A percentile compares a stretch with the other conserved stretches of the same genome.
Conservation (phyloP, 2,329 filamentous ascomycete species). For the Pseudogymnoascus destructans region DNA sequence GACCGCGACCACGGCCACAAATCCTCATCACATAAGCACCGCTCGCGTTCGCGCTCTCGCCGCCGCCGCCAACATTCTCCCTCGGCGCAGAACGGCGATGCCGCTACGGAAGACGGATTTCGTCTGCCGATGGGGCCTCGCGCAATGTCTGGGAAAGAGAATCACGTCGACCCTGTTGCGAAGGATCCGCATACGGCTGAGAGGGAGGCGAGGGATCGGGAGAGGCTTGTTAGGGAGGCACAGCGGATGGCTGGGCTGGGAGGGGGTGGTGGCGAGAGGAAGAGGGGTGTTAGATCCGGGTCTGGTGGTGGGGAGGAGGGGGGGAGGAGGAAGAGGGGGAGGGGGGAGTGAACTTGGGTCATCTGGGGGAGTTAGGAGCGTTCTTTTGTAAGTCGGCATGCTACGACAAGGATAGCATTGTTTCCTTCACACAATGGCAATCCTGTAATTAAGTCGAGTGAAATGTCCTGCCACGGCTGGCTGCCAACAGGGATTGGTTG, state of each 20-base stretch:
- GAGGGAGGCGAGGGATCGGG: constrained; percentile 51
- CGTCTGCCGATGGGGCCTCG: constrained; percentile 29
- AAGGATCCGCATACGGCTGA: constrained; percentile 54
- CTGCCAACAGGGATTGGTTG: too few species aligned
- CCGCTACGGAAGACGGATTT: constrained; percentile 19
- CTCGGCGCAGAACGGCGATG: background rate
- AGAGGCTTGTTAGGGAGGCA: constrained; percentile 54
- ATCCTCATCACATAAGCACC: constrained; percentile 13
- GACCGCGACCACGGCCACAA: constrained; percentile 31
- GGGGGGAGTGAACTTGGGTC: constrained; percentile 29
- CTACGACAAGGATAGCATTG: too few species aligned
- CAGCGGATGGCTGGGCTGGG: constrained; percentile 46
- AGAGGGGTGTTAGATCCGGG: constrained; percentile 35
- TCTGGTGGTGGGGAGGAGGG: constrained; percentile 32
- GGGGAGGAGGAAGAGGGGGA: constrained; percentile 34
- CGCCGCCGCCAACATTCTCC: background rate
- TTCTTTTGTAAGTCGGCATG: too few species aligned
- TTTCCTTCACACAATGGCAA: too few species aligned
- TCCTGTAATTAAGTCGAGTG: too few species aligned
- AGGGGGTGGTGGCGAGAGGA: constrained; percentile 28
- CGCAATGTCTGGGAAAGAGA: background rate
- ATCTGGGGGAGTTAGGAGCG: background rate
- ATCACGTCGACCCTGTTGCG: background rate
- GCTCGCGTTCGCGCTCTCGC: constrained; percentile 6
- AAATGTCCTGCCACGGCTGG: too few species aligned